Conservation (phyloP, 2,329 filamentous ascomycete species). For the Coniella vitis region DNA sequence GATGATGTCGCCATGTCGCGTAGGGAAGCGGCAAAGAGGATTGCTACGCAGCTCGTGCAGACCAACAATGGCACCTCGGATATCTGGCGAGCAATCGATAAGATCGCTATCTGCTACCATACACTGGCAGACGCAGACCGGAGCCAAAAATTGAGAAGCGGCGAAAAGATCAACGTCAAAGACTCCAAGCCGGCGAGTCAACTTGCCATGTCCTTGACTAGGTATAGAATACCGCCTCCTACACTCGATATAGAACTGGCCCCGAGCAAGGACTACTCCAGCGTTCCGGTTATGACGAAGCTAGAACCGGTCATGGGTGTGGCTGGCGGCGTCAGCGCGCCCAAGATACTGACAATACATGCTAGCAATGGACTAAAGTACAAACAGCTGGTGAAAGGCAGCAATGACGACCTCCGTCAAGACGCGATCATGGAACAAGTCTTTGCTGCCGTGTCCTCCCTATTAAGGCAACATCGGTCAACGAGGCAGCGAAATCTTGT, state of each 20-base stretch:
- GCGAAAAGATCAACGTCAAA: conserved; percentile 52
- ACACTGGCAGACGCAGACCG: conserved; percentile 41
- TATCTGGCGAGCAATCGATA: conserved; percentile 67
- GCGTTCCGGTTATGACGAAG: conserved; percentile 64
- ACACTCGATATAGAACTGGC: conserved; percentile 80
- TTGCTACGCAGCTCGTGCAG: conserved; percentile 53
- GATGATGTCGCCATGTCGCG: conserved; percentile 71
- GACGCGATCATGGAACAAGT: conserved; percentile 99
- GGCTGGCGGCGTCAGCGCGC: conserved; percentile 83
- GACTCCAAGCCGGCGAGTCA: conserved; percentile 56
- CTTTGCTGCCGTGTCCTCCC: conserved; percentile 88
- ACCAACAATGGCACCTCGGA: conserved; percentile 41
- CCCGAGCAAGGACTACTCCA: conserved; percentile 65
- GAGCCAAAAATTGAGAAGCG: conserved; percentile 41
- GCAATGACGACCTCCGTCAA: conserved; percentile 91
- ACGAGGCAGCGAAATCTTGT: conserved; percentile 84
- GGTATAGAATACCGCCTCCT: conserved; percentile 72
- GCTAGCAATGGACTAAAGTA: conserved; percentile 72
- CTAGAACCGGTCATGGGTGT: conserved; percentile 75
- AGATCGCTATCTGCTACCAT: conserved; percentile 63
- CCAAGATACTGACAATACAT: conserved; percentile 82
- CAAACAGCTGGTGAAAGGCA: conserved; percentile 91
- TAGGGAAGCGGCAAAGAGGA: conserved; percentile 61
- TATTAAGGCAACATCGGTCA: conserved; percentile 77
- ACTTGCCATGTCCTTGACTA: conserved; percentile 56